Evolutionary conservation across 805 yeast species (phyloP), one percentile per base, ranked within the genome.

Genomic region (Saturnispora saitoi): DNA sequence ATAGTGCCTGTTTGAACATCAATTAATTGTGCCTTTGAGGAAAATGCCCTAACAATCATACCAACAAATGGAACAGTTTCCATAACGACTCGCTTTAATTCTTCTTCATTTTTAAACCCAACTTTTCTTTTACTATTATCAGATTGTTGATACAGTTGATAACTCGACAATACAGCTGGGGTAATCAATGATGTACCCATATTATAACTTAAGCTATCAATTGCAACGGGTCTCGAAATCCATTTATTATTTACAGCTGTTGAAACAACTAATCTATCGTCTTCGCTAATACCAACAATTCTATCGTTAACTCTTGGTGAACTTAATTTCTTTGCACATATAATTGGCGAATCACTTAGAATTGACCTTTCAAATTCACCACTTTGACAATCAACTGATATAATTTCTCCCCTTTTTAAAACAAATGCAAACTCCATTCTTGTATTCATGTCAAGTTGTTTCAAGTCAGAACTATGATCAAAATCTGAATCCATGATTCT

Each of bases 1-100:
- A 85, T 65, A 0, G 81, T 78, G 6, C 95, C 95, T 0, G 90
- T 80, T 59, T 82, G 89, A 32, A 83, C 80, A 67, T 88, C 95
- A 48, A 85, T 73, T 53, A 84, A 64, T 54, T 85, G 87, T 1
- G 88, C 86, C 32, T 62, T 65, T 12, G 69, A 61, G 14, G 76
- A 75, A 43, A 70, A 69, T 1, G 86, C 83, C 39, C 83, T 66
- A 6, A 85, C 73, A 44, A 83, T 68, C 84, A 85, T 80, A 19
- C 91, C 90, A 32, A 84, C 83, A 66, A 83, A 84, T 9, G 84
- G 78, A 26, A 84, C 77, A 9, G 80, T 62, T 12, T 75, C 77
- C 50, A 81, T 68, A 0, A 73, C 69, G 14, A 57, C 52, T 2
- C 42, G 50, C 7, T 50, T 28, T 2, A 50, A 34, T 5, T 34